Base-by-base conservation (phyloP, 2,329 filamentous ascomycete genomes). In the Clonostachys chloroleuca region DNA sequence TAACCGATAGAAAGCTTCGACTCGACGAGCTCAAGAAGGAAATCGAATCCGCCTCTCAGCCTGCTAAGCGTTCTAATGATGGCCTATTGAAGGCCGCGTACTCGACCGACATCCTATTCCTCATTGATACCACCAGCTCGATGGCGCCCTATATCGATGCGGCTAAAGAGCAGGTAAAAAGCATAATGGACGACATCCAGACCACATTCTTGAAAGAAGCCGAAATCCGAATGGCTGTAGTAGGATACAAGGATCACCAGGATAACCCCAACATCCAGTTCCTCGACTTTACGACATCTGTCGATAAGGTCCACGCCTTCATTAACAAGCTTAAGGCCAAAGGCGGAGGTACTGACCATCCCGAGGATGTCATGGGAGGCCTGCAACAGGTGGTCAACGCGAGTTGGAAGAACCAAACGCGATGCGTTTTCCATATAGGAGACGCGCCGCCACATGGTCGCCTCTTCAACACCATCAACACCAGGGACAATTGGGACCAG, bases 331-430 rank as follows among this genome's bases (percentile, higher is more conserved):
- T 41, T 2, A 14, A 13, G 16, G 40, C 40, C 24, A 20, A 18
- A 0, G 63, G 64, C 2, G 66, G 66, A 18, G 48, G 36, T 5
- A 30, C 24, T 30, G 66, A 69, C 45, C 14, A 33, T 1, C 59
- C 66, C 1, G 66, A 69, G 18, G 65, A 69, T 47, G 64, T 68
- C 5, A 57, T 68, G 0, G 64, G 66, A 7, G 66, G 59, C 1
- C 45, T 68, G 2, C 45, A 56, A 5, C 48, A 59, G 34, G 64
- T 63, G 2, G 48, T 68, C 39, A 56, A 59, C 30, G 54, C 57
- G 2, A 55, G 54, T 1, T 69, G 66, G 66, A 53, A 56, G 42
- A 54, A 66, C 14, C 56, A 58, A 39, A 68, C 64, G 3, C 53
- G 63, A 12, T 59, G 54, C 4, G 45, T 54, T 6, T 50, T 54